Evolutionary conservation across 371 early-diverging fungal species (phyloP).

Genomic region (Mortierella sp.): DNA sequence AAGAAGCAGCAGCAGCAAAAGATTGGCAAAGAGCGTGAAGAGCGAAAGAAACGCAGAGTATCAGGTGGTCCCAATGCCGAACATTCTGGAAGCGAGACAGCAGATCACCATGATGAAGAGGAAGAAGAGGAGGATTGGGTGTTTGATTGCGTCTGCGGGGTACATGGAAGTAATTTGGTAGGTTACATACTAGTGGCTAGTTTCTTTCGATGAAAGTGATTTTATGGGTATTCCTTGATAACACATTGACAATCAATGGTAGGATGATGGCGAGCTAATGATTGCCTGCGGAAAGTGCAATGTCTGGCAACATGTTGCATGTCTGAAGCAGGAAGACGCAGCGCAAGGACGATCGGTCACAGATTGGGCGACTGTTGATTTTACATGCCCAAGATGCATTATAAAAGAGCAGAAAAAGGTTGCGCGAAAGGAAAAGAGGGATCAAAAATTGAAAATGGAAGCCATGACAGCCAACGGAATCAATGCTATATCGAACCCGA

Average conservation of each 20-base stretch:
- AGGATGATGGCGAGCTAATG: conserved; percentile 84
- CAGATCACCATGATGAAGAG: conserved; percentile 33
- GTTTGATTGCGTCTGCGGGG: conserved; percentile 72
- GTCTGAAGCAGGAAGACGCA: conserved; percentile 65
- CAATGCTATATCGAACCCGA: background rate
- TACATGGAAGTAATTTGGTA: conserved; percentile 69
- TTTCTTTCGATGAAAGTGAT: background rate
- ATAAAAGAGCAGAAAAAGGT: conserved; percentile 32
- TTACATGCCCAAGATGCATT: conserved; percentile 62
- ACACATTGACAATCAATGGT: background rate
- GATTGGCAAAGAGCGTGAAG: conserved; percentile 56
- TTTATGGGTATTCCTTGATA: background rate
- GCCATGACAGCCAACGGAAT: conserved; percentile 16
- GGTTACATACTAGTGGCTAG: background rate
- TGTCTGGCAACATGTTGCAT: conserved; percentile 80
- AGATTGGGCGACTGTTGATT: conserved; percentile 58
- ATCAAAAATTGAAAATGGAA: conserved; percentile 33
- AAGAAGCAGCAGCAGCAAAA: conserved; percentile 35
- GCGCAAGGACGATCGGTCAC: conserved; percentile 43
- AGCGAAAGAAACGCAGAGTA: conserved; percentile 36
- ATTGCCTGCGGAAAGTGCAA: conserved; percentile 78
- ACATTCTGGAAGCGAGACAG: conserved; percentile 29
- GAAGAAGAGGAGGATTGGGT: conserved; percentile 68
- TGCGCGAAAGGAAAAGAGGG: conserved; percentile 34
- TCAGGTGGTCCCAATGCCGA: conserved; percentile 29